These are phyloP conservation scores for Herpetomonas samuelpessoai DNA, from an alignment of 208 protist species.

Conservation along the genomic window DNA sequence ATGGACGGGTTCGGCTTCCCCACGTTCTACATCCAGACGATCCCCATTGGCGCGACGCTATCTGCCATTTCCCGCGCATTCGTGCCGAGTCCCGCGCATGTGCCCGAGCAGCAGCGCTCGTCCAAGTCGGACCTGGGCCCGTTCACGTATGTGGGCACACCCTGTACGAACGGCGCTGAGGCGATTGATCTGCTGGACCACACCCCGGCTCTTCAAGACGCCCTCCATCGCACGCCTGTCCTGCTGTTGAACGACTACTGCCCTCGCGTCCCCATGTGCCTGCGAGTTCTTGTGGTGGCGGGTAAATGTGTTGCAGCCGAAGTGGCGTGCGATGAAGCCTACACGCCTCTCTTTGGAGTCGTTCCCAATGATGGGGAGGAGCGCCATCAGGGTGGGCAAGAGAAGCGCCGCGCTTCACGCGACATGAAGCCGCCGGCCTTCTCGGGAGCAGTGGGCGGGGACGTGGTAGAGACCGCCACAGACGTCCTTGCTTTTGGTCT, in stretches of 20 bases:
- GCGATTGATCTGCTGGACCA: constrained; percentile 28
- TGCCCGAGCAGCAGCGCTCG: constrained; percentile 14
- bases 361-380: constrained; percentile 12
- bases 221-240: constrained; percentile 43
- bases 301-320: constrained; percentile 60
- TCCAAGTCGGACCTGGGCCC: constrained; percentile 24
- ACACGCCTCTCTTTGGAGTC: constrained; percentile 34
- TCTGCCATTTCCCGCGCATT: constrained; percentile 47
- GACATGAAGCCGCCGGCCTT: background rate
- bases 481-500: constrained; percentile 37
- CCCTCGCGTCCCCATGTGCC: constrained; percentile 29
- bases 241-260: constrained; percentile 59
- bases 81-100: constrained; percentile 32
- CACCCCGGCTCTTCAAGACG: constrained; percentile 23
- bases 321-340: constrained; percentile 39
- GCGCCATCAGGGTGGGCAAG: constrained; percentile 4
- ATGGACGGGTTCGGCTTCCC: constrained; percentile 50
- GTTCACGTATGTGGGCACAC: constrained; percentile 33
- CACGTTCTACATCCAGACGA: constrained; percentile 53
- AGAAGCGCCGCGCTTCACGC: constrained; percentile 1
- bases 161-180: constrained; percentile 41
- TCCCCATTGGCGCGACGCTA: constrained; percentile 43
- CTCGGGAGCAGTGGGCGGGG: background rate
- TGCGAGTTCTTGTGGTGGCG: constrained; percentile 42
- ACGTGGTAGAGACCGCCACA: constrained; percentile 7